These are phyloP conservation scores for Hypoxylon cercidicola DNA, from an alignment of 495 filamentous ascomycete species.

Conservation along the genomic window DNA sequence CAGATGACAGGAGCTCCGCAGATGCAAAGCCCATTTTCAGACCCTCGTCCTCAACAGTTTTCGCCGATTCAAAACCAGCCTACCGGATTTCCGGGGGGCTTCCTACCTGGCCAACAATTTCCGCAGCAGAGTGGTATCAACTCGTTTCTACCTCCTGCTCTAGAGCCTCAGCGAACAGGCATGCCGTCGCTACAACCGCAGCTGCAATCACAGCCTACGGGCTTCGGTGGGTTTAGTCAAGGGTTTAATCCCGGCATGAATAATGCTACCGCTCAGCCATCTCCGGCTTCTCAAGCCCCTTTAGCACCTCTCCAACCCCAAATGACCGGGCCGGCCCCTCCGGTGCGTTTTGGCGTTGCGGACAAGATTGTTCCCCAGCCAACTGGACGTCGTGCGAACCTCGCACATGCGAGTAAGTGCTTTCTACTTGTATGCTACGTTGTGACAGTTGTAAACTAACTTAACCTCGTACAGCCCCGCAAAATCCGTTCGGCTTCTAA, in stretches of 20 bases:
- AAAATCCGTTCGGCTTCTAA: constrained; percentile 94
- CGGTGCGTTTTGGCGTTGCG: constrained; percentile 86
- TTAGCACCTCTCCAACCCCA: constrained; percentile 71
- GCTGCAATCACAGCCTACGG: constrained; percentile 56
- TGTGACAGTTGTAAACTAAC: constrained; percentile 11
- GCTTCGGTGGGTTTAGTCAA: constrained; percentile 66
- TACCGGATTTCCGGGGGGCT: constrained; percentile 72
- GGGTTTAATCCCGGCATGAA: constrained; percentile 52
- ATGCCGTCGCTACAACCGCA: constrained; percentile 56
- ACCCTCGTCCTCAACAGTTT: constrained; percentile 67
- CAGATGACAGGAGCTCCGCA: constrained; percentile 53
- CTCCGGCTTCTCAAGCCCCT: constrained; percentile 41
- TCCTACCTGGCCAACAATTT: constrained; percentile 54
- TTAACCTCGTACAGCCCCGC: constrained; percentile 68
- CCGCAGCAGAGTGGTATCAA: constrained; percentile 64
- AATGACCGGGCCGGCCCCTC: constrained; percentile 92
- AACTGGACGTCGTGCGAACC: constrained; percentile 89
- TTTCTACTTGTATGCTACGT: constrained; percentile 6
- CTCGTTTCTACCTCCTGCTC: constrained; percentile 63
- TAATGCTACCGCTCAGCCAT: constrained; percentile 62
- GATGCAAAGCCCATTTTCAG: constrained; percentile 57
- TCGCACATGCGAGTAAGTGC: constrained; percentile 94
- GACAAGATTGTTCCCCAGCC: constrained; percentile 88
- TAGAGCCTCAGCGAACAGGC: constrained; percentile 65
- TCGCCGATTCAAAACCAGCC: constrained; percentile 70